Conservation (phyloP, 2,329 filamentous ascomycete genomes). For the Cladosporium sp. region DNA sequence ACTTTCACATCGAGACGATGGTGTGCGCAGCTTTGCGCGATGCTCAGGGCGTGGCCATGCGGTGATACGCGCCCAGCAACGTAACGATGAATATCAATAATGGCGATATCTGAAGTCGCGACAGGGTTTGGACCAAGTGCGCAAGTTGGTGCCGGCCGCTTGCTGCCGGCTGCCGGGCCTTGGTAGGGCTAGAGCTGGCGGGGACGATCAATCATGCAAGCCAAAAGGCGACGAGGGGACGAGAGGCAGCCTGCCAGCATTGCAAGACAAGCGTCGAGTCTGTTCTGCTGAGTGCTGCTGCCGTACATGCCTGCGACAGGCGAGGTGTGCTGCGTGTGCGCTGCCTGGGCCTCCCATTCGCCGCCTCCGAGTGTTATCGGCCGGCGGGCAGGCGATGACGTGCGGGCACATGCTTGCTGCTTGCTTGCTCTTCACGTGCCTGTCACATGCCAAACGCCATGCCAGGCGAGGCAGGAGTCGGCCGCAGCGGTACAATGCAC, state of each 20-base stretch:
- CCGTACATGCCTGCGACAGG: background rate
- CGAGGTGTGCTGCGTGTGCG: background rate
- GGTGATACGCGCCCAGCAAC: background rate
- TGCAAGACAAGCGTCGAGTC: background rate
- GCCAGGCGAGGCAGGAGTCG: background rate
- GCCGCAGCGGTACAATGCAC: conserved; percentile 1
- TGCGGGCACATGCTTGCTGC: background rate
- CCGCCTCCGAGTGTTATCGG: background rate
- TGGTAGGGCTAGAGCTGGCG: background rate
- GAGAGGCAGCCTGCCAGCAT: background rate
- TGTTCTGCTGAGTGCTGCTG: background rate
- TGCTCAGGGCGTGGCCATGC: background rate
- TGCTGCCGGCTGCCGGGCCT: conserved; percentile 7
- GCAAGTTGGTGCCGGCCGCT: background rate
- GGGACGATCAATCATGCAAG: background rate
- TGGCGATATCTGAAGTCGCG: background rate
- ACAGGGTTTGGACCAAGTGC: background rate
- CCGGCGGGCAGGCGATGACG: background rate
- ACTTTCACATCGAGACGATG: background rate
- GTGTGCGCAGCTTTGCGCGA: background rate
- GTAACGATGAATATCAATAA: background rate
- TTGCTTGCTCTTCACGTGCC: background rate
- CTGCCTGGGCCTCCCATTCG: background rate
- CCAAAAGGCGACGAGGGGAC: no score
- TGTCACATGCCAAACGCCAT: background rate